Base-by-base conservation (phyloP, 805 yeast genomes). In the Candida dendrica region DNA sequence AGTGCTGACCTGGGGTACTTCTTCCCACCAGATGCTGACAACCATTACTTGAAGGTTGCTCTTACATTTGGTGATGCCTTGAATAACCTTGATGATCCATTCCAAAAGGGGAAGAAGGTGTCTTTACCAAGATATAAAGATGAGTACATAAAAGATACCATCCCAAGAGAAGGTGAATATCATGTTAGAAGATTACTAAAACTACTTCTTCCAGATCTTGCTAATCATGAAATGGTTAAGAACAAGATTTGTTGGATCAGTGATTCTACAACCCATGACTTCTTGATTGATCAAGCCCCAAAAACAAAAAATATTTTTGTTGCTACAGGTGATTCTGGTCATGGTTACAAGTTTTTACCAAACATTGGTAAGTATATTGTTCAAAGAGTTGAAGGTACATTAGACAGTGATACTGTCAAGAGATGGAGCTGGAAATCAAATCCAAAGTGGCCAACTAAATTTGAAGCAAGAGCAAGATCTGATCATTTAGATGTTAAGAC, bases 281-380 rank as follows among this genome's bases (percentile, higher is more conserved):
- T 69, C 41, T 50, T 71, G 13, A 63, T 71, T 18, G 72, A 69
- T 46, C 44, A 44, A 22, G 58, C 65, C 18, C 76, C 75, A 2
- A 48, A 49, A 1, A 46, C 47, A 15, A 34, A 42, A 0, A 62
- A 61, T 22, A 54, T 68, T 2, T 60, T 46, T 39, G 65, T 72
- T n/a, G 74, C 73, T 0, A 59, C 71, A 10, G 77, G 77, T 15
- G 76, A 71, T 48, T 64, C 75, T 3, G 74, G 75, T 8, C 76
- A 71, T 51, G 73, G 63, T 4, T 71, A 64, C 53, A 72, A 71
- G 50, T 67, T 67, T 36, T 47, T 72, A 42, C 77, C 77, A 14
- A 65, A 60, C 35, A 68, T 72, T 39, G 76, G 77, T 1, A 61
- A 59, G 41, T 72, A 71, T 45, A 68, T 71, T 15, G 41, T 44